Percentiles rank a stretch among this genome's conserved stretches.
phyloP scores from a whole-genome alignment of 129 eudicot species.

The Tanacetum coccineum region DNA sequence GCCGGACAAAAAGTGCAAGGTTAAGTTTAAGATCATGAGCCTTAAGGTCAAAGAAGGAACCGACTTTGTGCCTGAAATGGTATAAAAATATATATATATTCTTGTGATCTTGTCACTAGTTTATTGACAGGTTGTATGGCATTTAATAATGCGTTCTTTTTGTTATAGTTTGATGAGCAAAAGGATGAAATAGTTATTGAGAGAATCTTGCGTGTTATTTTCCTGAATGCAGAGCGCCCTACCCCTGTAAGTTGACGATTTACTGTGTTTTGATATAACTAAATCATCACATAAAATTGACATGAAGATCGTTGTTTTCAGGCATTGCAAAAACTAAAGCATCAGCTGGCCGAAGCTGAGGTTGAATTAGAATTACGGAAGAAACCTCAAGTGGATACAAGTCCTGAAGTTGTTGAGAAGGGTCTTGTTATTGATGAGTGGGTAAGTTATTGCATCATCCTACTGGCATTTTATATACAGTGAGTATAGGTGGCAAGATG shows the following conservation, averaged over 20 bases:
- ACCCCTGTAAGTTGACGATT: slow-evolving; percentile 51
- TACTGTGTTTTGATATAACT: not conserved
- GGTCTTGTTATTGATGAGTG: slow-evolving; percentile 80
- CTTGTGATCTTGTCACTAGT: not conserved
- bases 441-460: slow-evolving; percentile 39
- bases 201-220: slow-evolving; percentile 56
- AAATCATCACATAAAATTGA: not conserved
- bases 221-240: slow-evolving; percentile 65
- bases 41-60: slow-evolving; percentile 75
- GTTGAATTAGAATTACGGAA: slow-evolving; percentile 56
- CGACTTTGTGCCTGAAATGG: slow-evolving; percentile 85
- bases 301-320: slow-evolving; percentile 12
- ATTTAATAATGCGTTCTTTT: not conserved
- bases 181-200: slow-evolving; percentile 67
- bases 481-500: too few relatives aligned
- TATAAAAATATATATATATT: slow-evolving; percentile 20
- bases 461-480: not conserved
- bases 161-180: slow-evolving; percentile 67
- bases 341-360: slow-evolving; percentile 75
- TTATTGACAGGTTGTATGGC: not conserved
- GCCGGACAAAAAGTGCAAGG: slow-evolving; percentile 52
- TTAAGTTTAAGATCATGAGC: slow-evolving; percentile 82
- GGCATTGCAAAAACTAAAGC: slow-evolving; percentile 67
- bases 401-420: slow-evolving; percentile 50
- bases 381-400: slow-evolving; percentile 56